Percentiles rank a stretch among this genome's conserved stretches.
These are phyloP conservation scores for Apophysomyces sp. DNA, from an alignment of 371 early-diverging fungal genomes.

Conservation along the genomic window DNA sequence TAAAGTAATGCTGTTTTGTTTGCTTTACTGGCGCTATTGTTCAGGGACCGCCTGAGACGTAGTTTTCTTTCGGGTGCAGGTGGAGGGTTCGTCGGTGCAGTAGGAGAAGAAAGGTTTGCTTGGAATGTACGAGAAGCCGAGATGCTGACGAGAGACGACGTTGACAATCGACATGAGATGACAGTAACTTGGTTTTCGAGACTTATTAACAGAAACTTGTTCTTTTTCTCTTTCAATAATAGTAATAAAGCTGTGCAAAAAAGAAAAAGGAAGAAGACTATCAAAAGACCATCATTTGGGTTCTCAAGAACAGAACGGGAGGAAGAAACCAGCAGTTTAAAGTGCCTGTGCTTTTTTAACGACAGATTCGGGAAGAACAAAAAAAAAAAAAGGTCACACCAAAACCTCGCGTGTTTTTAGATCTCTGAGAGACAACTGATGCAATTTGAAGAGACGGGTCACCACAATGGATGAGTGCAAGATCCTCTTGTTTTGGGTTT, in stretches of 20 bases:
- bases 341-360: neutral
- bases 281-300: constrained; percentile 1
- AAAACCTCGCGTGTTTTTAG: too few species aligned
- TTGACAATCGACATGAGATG: constrained; percentile 18
- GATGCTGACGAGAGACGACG: constrained; percentile 18
- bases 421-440: too few species aligned
- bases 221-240: neutral
- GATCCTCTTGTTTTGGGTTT: too few species aligned
- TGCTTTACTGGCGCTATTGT: neutral
- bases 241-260: neutral
- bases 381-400: neutral
- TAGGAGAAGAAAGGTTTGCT: constrained; percentile 29
- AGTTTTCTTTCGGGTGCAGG: constrained; percentile 30
- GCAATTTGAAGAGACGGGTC: too few species aligned
- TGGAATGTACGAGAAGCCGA: constrained; percentile 11
- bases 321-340: neutral
- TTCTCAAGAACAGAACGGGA: neutral
- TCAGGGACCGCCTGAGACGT: neutral
- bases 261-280: neutral
- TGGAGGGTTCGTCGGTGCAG: constrained; percentile 33
- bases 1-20: neutral
- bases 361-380: neutral
- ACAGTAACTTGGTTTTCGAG: neutral
- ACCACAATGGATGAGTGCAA: too few species aligned
- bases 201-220: neutral